Conservation (phyloP, 176 grass and related monocot genomes). For the Eragrostis nindensis region DNA sequence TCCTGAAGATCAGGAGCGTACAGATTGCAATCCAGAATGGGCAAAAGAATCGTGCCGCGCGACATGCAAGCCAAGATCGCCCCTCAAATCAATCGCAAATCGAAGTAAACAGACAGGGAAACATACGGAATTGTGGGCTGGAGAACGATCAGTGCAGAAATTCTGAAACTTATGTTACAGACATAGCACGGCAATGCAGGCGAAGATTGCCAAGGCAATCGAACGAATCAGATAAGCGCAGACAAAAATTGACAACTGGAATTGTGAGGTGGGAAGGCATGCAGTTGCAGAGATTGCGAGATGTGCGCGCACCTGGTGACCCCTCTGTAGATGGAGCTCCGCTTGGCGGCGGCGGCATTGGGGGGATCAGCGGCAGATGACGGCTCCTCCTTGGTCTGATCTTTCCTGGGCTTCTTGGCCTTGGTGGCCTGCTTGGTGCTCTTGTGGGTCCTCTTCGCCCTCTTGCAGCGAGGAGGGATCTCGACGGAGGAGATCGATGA, state of each 20-base stretch:
- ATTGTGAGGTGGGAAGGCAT: background rate
- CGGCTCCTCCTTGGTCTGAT: conserved; percentile 24
- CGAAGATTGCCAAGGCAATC: background rate
- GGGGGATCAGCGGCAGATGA: background rate
- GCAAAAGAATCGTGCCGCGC: background rate
- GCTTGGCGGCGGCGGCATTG: conserved; percentile 54
- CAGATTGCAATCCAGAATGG: background rate
- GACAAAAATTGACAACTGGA: background rate
- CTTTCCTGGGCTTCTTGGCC: conserved; percentile 61
- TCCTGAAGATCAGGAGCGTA: background rate
- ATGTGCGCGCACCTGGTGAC: conserved; percentile 72
- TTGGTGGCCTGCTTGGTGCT: conserved; percentile 11
- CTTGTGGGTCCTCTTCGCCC: conserved; percentile 17
- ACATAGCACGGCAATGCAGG: conserved; percentile 22
- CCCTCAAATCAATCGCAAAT: background rate
- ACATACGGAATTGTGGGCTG: background rate
- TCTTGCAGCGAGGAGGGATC: conserved; percentile 12
- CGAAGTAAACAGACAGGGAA: background rate
- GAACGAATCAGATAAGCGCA: background rate
- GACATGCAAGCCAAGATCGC: conserved; percentile 28
- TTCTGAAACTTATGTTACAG: background rate
- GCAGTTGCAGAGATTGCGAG: background rate
- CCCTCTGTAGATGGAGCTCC: conserved; percentile 87
- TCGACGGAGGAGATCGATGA: conserved; percentile 45
- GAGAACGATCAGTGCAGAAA: background rate